Evolutionary conservation across 2,329 filamentous ascomycete species (phyloP).

Genomic region (Stylonectria norvegica): DNA sequence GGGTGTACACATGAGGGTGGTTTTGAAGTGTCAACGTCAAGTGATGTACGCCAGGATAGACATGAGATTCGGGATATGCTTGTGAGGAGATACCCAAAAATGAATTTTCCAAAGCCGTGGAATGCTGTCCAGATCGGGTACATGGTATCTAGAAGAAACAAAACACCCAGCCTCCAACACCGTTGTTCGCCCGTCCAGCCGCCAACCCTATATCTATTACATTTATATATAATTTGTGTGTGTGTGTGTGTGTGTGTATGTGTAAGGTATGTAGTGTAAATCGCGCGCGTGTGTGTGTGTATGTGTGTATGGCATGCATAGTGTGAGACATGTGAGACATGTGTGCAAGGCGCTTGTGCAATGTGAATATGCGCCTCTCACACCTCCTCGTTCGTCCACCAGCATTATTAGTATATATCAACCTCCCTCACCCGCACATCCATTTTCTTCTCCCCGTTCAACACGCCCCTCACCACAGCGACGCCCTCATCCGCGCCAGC

Average conservation of each 20-base stretch:
- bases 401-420: constrained; percentile 32
- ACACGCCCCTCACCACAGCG: constrained; percentile 27
- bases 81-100: constrained; percentile 1
- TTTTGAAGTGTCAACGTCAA: neutral
- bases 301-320: neutral
- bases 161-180: constrained; percentile 14
- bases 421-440: constrained; percentile 31
- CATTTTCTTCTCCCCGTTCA: constrained; percentile 27
- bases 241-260: constrained; percentile 9
- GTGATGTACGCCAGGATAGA: neutral
- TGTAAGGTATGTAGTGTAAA: neutral
- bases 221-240: neutral
- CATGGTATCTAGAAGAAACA: constrained; percentile 25
- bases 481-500: constrained; percentile 19
- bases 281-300: constrained; percentile 2
- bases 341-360: too few species aligned
- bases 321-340: too few species aligned
- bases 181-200: constrained; percentile 4
- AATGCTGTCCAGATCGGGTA: constrained; percentile 17
- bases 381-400: too few species aligned
- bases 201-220: neutral
- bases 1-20: neutral
- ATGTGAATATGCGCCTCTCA: too few species aligned
- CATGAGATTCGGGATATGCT: neutral
- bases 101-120: constrained; percentile 13